Evolutionary conservation across 495 filamentous ascomycete genomes (phyloP).

Genomic region (Neurospora pannonica): DNA sequence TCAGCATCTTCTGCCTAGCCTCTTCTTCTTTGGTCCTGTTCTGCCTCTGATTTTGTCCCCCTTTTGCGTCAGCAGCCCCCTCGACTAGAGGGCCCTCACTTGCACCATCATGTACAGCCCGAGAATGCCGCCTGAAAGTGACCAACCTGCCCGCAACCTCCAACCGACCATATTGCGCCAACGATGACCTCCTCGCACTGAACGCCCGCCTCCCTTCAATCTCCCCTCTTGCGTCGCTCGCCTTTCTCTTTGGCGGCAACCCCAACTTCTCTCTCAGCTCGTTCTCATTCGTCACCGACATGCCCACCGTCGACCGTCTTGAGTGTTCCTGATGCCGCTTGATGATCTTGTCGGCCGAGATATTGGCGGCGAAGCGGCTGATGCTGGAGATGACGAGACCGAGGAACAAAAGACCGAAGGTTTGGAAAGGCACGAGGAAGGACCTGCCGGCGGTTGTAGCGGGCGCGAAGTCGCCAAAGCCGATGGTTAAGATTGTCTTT

Average conservation of each 20-base stretch:
- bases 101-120: neutral
- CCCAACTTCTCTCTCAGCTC: conserved; percentile 34
- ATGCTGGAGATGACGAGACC: conserved; percentile 69
- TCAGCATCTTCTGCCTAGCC: neutral
- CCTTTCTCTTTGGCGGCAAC: conserved; percentile 20
- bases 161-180: conserved; percentile 27
- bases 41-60: neutral
- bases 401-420: conserved; percentile 65
- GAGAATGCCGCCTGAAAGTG: conserved; percentile 13
- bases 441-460: conserved; percentile 33
- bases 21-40: neutral
- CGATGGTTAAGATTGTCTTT: conserved; percentile 53
- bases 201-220: neutral
- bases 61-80: neutral
- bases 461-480: conserved; percentile 55
- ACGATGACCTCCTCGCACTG: conserved; percentile 9
- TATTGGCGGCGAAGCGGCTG: conserved; percentile 50
- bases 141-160: conserved; percentile 27
- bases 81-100: neutral
- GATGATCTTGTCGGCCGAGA: conserved; percentile 59
- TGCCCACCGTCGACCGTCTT: conserved; percentile 46
- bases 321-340: conserved; percentile 51
- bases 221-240: neutral
- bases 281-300: conserved; percentile 39
- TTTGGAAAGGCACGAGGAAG: conserved; percentile 62